These are phyloP conservation scores for Ehretia macrophylla DNA, from an alignment of 257 asterid species.

Conservation along the genomic window DNA sequence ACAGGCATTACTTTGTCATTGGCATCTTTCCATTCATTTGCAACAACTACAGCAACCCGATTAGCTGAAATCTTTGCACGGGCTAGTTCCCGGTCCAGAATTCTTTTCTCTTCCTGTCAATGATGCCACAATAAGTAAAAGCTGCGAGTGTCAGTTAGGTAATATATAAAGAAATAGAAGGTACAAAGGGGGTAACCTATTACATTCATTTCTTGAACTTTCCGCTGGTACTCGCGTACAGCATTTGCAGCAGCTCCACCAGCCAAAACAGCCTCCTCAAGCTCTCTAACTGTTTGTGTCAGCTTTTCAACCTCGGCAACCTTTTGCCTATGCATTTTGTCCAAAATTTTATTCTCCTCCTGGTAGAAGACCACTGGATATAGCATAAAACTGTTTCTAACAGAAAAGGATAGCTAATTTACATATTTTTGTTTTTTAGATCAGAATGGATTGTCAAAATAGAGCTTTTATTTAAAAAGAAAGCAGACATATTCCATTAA, in stretches of 20 bases:
- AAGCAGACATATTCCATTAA: slow-evolving; percentile 14
- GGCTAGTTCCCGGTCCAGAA: slow-evolving; percentile 85
- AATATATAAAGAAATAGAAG: not conserved
- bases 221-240: slow-evolving; percentile 76
- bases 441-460: not conserved
- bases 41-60: slow-evolving; percentile 91
- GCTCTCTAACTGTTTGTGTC: slow-evolving; percentile 74
- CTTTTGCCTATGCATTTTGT: slow-evolving; percentile 84
- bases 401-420: not conserved
- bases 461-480: not conserved
- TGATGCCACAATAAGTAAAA: slow-evolving; percentile 21
- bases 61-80: slow-evolving; percentile 95
- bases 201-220: slow-evolving; percentile 85
- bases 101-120: slow-evolving; percentile 82
- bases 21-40: slow-evolving; percentile 97
- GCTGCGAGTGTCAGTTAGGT: not conserved
- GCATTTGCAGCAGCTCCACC: slow-evolving; percentile 98
- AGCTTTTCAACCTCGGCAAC: slow-evolving; percentile 88
- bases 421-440: not conserved
- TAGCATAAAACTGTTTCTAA: slow-evolving; percentile 10
- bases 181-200: not conserved
- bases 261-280: slow-evolving; percentile 91
- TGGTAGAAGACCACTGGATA: slow-evolving; percentile 24
- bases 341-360: slow-evolving; percentile 91
- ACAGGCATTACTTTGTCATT: slow-evolving; percentile 98